phyloP scores from a whole-genome alignment of 345 rosid species.

The Microcos paniculata region DNA sequence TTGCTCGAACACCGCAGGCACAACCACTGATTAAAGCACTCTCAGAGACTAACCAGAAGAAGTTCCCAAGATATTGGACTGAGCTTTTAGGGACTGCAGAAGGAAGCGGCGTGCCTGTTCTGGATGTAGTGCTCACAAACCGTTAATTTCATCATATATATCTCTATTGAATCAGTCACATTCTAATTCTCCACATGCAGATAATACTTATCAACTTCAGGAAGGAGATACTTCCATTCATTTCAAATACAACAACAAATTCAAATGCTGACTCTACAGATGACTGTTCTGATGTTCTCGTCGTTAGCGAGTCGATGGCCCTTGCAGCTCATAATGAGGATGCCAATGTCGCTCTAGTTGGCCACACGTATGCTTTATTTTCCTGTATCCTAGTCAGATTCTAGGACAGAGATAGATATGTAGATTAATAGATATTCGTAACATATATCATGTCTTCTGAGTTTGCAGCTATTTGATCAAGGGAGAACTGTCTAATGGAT shows the following conservation, averaged over 20 bases:
- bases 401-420: neutral
- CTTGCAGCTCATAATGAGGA: slow-evolving; percentile 66
- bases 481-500: slow-evolving; percentile 37
- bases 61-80: slow-evolving; percentile 52
- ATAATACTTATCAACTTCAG: slow-evolving; percentile 56
- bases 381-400: neutral
- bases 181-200: slow-evolving; percentile 28
- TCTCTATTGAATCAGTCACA: neutral
- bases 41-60: slow-evolving; percentile 35
- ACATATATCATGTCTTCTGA: neutral
- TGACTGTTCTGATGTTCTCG: slow-evolving; percentile 55
- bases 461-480: slow-evolving; percentile 47
- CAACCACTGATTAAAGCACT: slow-evolving; percentile 35
- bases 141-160: neutral
- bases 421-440: neutral
- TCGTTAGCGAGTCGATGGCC: slow-evolving; percentile 45
- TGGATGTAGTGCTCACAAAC: slow-evolving; percentile 35
- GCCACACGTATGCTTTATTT: slow-evolving; percentile 45
- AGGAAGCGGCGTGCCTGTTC: slow-evolving; percentile 53
- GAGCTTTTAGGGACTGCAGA: slow-evolving; percentile 57
- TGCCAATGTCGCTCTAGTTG: slow-evolving; percentile 50
- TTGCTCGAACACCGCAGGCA: slow-evolving; percentile 32
- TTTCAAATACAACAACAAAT: slow-evolving; percentile 31
- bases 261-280: slow-evolving; percentile 15
- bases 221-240: slow-evolving; percentile 62